Evolutionary conservation across 106 monocot species (phyloP), one percentile per base, ranked within the genome.

Genomic region (Triglochin maritima): DNA sequence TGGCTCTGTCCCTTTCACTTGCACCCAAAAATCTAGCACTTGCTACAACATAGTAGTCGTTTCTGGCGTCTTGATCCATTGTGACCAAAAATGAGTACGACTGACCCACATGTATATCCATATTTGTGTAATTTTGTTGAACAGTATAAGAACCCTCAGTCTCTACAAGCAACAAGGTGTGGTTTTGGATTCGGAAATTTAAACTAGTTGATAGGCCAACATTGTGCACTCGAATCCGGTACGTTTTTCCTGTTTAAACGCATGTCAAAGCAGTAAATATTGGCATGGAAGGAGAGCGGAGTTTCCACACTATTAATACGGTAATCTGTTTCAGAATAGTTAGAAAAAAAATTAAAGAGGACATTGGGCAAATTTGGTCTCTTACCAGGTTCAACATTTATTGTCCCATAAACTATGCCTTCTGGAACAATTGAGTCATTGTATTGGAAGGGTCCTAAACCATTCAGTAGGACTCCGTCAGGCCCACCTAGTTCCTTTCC

Each of bases 41-140:
- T 59, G 96, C 91, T 6, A 98, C 96, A 3, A 98, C 69, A 71
- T 98, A 98, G 67, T 88, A 98, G 60, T 98, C 88, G 68, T 60
- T 88, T 69, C 65, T 82, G 29, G 86, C 91, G 69, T 84, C 88
- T 73, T 98, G 96, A 77, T 98, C 96, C 91, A 91, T 91, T 50
- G 86, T 98, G 50, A 98, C 86, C 52, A 98, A 71, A 72, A 98
- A 98, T 4, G 96, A 98, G 69, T 84, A 98, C 49, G 96, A 98
- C 65, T 91, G 96, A 4, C 96, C 91, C 52, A 91, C 91, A 77
- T 98, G 91, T 62, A 98, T 91, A 76, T 98, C 96, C 91, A 98
- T 80, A 77, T 82, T 86, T 44, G 91, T 74, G 60, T 86, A 98
- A 69, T 86, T 91, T 57, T 88, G 87, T 68, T 98, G 96, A 72